Percentiles rank a stretch among this genome's conserved stretches.
Evolutionary conservation across 2,329 filamentous ascomycete species (phyloP).

Genomic region (Cercospora berteroae): DNA sequence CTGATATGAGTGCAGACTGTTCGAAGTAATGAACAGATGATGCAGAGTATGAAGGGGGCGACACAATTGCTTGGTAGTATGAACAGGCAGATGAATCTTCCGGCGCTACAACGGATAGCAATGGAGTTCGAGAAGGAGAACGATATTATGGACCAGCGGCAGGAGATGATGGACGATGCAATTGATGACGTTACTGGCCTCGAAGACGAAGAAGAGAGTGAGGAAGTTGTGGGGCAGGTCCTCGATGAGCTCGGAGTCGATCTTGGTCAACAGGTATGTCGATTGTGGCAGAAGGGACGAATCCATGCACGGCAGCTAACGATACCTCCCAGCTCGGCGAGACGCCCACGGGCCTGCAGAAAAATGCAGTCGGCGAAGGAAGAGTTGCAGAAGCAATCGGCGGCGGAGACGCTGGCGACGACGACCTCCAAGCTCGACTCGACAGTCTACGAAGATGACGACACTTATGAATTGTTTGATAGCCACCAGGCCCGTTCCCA

Average conservation of each 20-base stretch:
- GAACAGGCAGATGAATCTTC: conserved; percentile 97
- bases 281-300: not conserved
- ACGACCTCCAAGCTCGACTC: conserved; percentile 89
- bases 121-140: conserved; percentile 99
- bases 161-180: conserved; percentile 99
- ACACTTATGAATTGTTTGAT: conserved; percentile 11
- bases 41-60: conserved; percentile 99
- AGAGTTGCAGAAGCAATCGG: conserved; percentile 85
- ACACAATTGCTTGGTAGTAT: conserved; percentile 91
- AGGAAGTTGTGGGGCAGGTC: conserved; percentile 95
- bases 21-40: conserved; percentile 98
- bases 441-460: conserved; percentile 64
- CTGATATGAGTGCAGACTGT: conserved; percentile 65
- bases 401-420: conserved; percentile 64
- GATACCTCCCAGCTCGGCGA: conserved; percentile 70
- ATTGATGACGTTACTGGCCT: conserved; percentile 95
- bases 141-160: conserved; percentile 97
- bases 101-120: conserved; percentile 89
- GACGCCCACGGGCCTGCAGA: conserved; percentile 80
- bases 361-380: conserved; percentile 67
- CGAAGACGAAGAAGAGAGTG: conserved; percentile 87
- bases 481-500: not conserved
- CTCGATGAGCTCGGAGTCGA: conserved; percentile 96
- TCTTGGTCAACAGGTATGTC: conserved; percentile 78
- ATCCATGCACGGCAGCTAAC: conserved; percentile 13